Evolutionary conservation across 306 rosid genomes (phyloP).

Genomic region (Glycine tomentella): DNA sequence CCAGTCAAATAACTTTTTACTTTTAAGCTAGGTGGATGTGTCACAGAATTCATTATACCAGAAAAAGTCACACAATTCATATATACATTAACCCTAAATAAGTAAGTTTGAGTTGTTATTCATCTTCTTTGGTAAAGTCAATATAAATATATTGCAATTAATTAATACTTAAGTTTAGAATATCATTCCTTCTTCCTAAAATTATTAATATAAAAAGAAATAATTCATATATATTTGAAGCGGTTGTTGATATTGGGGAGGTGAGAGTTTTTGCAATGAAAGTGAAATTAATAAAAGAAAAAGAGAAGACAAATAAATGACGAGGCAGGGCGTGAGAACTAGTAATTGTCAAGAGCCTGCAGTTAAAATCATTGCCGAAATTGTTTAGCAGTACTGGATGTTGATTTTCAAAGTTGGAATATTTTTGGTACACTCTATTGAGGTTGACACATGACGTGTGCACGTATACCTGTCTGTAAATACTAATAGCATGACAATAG

Average conservation of each 20-base stretch:
- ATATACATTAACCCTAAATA: not conserved
- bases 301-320: no score
- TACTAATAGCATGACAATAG: slow-evolving; percentile 43
- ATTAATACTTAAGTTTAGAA: not conserved
- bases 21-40: not conserved
- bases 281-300: no score
- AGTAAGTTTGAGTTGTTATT: not conserved
- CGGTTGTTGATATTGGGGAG: not conserved
- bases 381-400: not conserved
- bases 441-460: slow-evolving; percentile 49
- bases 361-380: not conserved
- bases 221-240: not conserved
- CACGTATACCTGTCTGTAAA: slow-evolving; percentile 53
- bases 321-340: not conserved
- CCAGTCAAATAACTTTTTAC: slow-evolving; percentile 21
- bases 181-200: not conserved
- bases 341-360: slow-evolving; percentile 22
- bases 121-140: not conserved
- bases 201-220: not conserved
- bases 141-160: not conserved
- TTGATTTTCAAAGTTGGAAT: slow-evolving; percentile 38
- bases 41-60: not conserved
- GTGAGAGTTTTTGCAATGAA: no score
- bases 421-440: slow-evolving; percentile 51
- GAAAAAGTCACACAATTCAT: not conserved